These are phyloP conservation scores for Ottelia alismoides DNA, from an alignment of 106 monocot species.

Conservation along the genomic window DNA sequence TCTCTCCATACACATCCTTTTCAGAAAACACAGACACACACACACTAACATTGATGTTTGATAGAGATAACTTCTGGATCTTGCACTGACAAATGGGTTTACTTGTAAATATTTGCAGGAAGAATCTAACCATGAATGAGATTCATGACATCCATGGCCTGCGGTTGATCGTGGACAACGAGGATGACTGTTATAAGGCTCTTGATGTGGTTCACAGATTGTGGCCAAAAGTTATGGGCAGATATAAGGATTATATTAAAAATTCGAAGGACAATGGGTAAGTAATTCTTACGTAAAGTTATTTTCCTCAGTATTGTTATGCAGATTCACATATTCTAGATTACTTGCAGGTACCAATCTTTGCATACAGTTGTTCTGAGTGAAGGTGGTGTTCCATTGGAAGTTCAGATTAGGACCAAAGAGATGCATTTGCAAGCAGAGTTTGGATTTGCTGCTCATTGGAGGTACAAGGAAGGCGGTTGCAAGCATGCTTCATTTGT, in stretches of 20 bases:
- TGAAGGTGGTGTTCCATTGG: constrained; percentile 51
- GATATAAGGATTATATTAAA: constrained; percentile 74
- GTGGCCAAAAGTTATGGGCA: constrained; percentile 66
- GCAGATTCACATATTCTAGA: background rate
- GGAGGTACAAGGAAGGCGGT: constrained; percentile 91
- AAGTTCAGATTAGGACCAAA: constrained; percentile 89
- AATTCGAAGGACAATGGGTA: constrained; percentile 91
- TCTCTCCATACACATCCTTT: too few species aligned
- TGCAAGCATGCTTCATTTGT: constrained; percentile 56
- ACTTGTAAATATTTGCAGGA: constrained; percentile 74
- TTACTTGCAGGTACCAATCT: constrained; percentile 63
- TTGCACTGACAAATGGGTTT: too few species aligned
- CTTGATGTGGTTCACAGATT: constrained; percentile 52
- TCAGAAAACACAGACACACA: background rate
- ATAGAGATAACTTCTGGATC: too few species aligned
- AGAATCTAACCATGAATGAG: constrained; percentile 79
- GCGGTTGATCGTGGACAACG: constrained; percentile 70
- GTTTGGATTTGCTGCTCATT: constrained; percentile 92
- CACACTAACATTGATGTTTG: too few species aligned
- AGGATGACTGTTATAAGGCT: constrained; percentile 81
- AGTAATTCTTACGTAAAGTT: background rate
- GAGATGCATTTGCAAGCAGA: constrained; percentile 96
- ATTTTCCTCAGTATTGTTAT: too few species aligned
- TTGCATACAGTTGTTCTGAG: constrained; percentile 80
- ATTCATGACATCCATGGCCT: constrained; percentile 93